A percentile compares a stretch with the other conserved stretches of the same genome.
phyloP scores from a whole-genome alignment of 148 eudicot species.

The Vaccinium myrtillus region DNA sequence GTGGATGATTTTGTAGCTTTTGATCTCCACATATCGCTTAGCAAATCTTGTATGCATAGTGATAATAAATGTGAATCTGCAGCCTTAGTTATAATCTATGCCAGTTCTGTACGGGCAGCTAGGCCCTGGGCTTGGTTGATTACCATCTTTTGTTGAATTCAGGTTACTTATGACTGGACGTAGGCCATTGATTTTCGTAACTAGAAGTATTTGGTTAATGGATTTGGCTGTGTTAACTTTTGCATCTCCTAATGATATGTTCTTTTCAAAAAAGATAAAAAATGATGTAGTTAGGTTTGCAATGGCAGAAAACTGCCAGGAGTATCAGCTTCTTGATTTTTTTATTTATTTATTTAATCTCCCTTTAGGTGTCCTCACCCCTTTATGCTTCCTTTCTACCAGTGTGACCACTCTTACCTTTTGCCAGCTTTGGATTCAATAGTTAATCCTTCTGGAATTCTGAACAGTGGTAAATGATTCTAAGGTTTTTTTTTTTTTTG shows the following conservation, averaged over 20 bases:
- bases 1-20: not conserved
- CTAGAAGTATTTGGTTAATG: not conserved
- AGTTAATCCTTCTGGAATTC: not conserved
- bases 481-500: not conserved
- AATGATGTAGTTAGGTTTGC: not conserved
- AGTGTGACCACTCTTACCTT: not conserved
- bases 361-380: not conserved
- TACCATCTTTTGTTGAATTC: not conserved
- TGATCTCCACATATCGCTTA: conserved; percentile 1
- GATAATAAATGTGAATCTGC: not conserved
- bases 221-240: not conserved
- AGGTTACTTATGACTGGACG: not conserved
- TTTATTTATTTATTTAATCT: too few species aligned
- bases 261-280: too few species aligned
- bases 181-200: conserved; percentile 6
- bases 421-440: not conserved
- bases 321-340: not conserved
- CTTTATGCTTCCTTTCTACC: not conserved
- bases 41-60: conserved; percentile 1
- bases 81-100: not conserved
- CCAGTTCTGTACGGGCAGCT: not conserved
- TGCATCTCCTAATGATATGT: not conserved
- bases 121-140: not conserved
- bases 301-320: not conserved
- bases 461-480: not conserved